Evolutionary conservation across 768 basidiomycete genomes (phyloP).

Genomic region (Steccherinum ochraceum): DNA sequence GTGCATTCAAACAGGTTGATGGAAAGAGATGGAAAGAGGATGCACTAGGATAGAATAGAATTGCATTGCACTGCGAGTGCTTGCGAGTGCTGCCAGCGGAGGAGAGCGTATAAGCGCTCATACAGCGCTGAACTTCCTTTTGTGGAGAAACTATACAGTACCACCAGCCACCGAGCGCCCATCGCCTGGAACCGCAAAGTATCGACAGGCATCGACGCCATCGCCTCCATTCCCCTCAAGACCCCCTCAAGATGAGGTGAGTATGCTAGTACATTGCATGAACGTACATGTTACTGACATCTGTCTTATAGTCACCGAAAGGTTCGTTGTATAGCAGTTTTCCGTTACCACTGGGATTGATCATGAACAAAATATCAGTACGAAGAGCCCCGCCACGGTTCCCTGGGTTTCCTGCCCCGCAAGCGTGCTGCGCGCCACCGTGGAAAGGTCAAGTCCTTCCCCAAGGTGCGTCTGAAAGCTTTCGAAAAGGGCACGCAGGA

Average conservation of each 20-base stretch:
- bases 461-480: constrained; percentile 56
- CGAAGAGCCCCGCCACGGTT: constrained; percentile 98
- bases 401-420: constrained; percentile 93
- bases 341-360: too few species aligned
- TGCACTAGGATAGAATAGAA: too few species aligned
- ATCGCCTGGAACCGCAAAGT: neutral
- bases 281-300: constrained; percentile 12
- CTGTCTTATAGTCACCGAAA: constrained; percentile 72
- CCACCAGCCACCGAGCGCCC: constrained; percentile 20
- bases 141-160: constrained; percentile 22
- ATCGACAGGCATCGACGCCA: constrained; percentile 8
- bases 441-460: constrained; percentile 99
- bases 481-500: constrained; percentile 1
- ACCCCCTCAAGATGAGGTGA: constrained; percentile 31
- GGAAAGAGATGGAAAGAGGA: too few species aligned
- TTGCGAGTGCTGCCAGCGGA: too few species aligned
- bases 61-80: too few species aligned
- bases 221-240: constrained; percentile 25
- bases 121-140: too few species aligned
- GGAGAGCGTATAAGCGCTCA: too few species aligned
- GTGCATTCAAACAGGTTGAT: too few species aligned
- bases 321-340: constrained; percentile 35
- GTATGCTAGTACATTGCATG: constrained; percentile 12
- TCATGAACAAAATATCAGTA: constrained; percentile 44
- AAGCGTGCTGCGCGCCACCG: constrained; percentile 97